Evolutionary conservation across 2,329 filamentous ascomycete species (phyloP), one percentile per base, ranked within the genome.

Genomic region (Ophiostoma himal-ulmi): DNA sequence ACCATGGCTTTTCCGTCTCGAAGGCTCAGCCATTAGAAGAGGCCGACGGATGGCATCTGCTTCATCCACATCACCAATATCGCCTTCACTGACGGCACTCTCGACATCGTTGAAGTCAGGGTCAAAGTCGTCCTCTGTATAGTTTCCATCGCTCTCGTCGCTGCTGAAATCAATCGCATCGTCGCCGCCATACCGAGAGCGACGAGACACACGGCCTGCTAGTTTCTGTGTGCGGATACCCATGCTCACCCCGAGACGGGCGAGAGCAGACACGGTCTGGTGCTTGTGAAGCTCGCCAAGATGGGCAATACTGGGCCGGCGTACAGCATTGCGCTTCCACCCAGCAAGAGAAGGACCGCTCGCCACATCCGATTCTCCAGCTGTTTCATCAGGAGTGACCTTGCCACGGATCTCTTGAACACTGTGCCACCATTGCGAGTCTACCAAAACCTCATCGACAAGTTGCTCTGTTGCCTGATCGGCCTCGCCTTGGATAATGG

Each of bases 391-490:
- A 64, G 68, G 34, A 1, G 62, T 39, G 65, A 22, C 68, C 73
- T 64, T 72, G 69, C 83, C 83, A 37, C 86, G 81, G 13, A 85
- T 78, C 62, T 80, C 82, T 74, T 90, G 88, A 4, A 95, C 81
- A 60, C 94, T 89, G 67, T 89, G 84, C 93, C 93, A 96, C 93
- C 93, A 96, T 41, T 89, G 86, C 75, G 95, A 90, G 74, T 86
- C 85, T 73, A 85, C 85, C 17, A 96, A 80, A 5, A 88, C 84
- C 30, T 87, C 83, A 71, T 92, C 84, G 17, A 95, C 88, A 11
- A 87, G 80, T 20, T 84, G 82, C 62, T 88, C 83, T 3, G 84
- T 83, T 68, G 89, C 85, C 5, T 84, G 81, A 67, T 84, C 83
- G 14, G 83, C 80, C 30, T 84, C 83, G 1, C 91, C 93, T 74